Evolutionary conservation across 1,284 basidiomycete species (phyloP).

Genomic region (Apiotrichum montevideense): DNA sequence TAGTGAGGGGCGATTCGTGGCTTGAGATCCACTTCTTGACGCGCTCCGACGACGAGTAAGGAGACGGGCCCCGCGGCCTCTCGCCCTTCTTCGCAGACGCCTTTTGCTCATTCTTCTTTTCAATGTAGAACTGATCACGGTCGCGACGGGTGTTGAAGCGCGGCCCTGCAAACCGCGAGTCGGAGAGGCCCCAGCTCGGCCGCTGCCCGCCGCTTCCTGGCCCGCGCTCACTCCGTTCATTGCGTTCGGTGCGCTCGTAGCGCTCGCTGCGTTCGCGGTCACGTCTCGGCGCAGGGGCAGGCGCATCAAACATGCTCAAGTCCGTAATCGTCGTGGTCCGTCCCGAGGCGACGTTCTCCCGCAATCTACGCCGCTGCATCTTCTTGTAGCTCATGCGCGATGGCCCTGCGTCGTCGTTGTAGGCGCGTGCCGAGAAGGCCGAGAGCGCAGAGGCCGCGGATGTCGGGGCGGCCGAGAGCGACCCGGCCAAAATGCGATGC

Average conservation of each 20-base stretch:
- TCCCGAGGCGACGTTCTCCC: neutral
- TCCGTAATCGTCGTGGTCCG: neutral
- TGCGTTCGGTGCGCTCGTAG: neutral
- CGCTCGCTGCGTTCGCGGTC: neutral
- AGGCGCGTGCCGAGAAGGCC: neutral
- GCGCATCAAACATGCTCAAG: neutral
- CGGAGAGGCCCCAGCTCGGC: too few relatives aligned
- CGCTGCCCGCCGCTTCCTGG: too few relatives aligned
- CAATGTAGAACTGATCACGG: neutral
- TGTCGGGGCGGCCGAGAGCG: too few relatives aligned
- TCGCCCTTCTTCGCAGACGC: too few relatives aligned
- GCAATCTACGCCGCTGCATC: neutral
- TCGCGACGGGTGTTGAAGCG: neutral
- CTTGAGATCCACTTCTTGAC: slow-evolving; percentile 23
- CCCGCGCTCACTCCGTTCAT: neutral
- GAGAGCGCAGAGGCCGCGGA: too few relatives aligned
- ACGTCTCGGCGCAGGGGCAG: neutral
- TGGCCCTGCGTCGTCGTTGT: neutral
- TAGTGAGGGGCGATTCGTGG: slow-evolving; percentile 15
- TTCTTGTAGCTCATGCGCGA: slow-evolving; percentile 1
- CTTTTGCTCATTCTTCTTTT: neutral
- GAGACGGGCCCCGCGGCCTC: neutral
- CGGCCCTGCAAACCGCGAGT: neutral
- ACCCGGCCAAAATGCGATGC: too few relatives aligned
- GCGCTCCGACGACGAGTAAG: slow-evolving; percentile 7